These are phyloP conservation scores for Pseudogymnoascus sp. DNA, from an alignment of 2,329 filamentous ascomycete genomes.

Conservation along the genomic window DNA sequence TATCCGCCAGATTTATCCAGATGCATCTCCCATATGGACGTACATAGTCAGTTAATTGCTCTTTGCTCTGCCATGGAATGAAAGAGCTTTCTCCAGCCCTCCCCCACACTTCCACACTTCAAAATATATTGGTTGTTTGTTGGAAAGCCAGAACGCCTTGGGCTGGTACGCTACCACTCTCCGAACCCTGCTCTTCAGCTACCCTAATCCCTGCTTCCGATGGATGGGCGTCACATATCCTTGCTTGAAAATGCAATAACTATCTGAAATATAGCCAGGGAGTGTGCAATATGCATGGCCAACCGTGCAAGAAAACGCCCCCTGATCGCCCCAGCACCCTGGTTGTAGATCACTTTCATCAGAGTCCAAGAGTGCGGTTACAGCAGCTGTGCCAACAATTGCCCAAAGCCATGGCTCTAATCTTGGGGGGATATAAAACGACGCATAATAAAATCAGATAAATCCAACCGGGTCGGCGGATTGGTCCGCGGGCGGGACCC, in stretches of 20 bases:
- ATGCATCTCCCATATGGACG: neutral
- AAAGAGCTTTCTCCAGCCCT: neutral
- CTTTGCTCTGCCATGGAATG: neutral
- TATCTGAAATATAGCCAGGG: neutral
- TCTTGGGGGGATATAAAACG: slow-evolving; percentile 8
- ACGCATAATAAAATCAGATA: slow-evolving; percentile 7
- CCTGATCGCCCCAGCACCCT: slow-evolving; percentile 9
- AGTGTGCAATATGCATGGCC: neutral
- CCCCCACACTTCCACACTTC: slow-evolving; percentile 2
- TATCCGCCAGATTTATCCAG: neutral
- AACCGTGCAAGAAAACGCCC: slow-evolving; percentile 10
- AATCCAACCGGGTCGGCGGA: slow-evolving; percentile 8
- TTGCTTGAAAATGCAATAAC: slow-evolving; percentile 2
- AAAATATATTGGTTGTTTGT: neutral
- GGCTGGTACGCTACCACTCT: slow-evolving; percentile 9
- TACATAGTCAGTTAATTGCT: neutral
- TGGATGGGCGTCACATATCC: neutral
- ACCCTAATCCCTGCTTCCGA: slow-evolving; percentile 7
- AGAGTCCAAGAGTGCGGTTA: slow-evolving; percentile 5
- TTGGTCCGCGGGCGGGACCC: slow-evolving; percentile 3
- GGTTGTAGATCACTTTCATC: slow-evolving; percentile 9
- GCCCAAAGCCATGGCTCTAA: neutral
- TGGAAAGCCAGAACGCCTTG: slow-evolving; percentile 5
- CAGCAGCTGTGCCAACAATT: slow-evolving; percentile 3
- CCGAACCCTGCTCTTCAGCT: slow-evolving; percentile 9